Conservation (phyloP, 176 grass and related monocot genomes). For the Ensete ventricosum region DNA sequence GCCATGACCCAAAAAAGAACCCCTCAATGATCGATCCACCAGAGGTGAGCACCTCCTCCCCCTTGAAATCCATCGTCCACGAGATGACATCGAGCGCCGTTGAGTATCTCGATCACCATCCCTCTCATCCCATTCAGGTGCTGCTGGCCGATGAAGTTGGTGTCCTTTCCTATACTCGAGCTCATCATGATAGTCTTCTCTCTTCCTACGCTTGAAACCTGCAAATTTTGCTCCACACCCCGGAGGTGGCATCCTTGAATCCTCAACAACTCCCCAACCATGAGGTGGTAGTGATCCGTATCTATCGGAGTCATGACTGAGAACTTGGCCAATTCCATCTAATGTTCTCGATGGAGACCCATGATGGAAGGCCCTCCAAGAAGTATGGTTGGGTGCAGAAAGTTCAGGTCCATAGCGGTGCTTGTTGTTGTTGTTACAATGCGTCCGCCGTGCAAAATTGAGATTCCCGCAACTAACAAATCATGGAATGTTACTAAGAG, state of each 20-base stretch:
- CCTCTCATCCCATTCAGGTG: conserved; percentile 31
- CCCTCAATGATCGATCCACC: conserved; percentile 40
- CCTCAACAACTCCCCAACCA: conserved; percentile 30
- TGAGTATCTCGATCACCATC: conserved; percentile 26
- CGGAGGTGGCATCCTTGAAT: conserved; percentile 33
- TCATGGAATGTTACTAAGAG: conserved; percentile 14
- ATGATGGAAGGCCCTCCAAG: conserved; percentile 31
- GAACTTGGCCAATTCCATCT: conserved; percentile 27
- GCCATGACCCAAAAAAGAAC: conserved; percentile 35
- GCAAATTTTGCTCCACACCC: conserved; percentile 27
- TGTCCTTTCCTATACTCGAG: conserved; percentile 32
- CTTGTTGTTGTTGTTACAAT: conserved; percentile 88
- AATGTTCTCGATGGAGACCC: conserved; percentile 35
- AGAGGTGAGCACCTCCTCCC: conserved; percentile 62
- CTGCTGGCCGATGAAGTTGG: conserved; percentile 42
- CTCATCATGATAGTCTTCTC: conserved; percentile 34
- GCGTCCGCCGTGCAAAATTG: conserved; percentile 84
- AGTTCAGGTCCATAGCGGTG: conserved; percentile 36
- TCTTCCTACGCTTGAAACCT: conserved; percentile 34
- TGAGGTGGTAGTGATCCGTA: conserved; percentile 39
- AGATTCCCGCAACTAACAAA: conserved; percentile 78
- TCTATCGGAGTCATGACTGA: conserved; percentile 40
- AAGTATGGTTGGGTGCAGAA: conserved; percentile 37
- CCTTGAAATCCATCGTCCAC: conserved; percentile 34
- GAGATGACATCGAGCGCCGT: conserved; percentile 41